Evolutionary conservation across 495 filamentous ascomycete genomes (phyloP), one percentile per base, ranked within the genome.

Genomic region (Terfezia claveryi): DNA sequence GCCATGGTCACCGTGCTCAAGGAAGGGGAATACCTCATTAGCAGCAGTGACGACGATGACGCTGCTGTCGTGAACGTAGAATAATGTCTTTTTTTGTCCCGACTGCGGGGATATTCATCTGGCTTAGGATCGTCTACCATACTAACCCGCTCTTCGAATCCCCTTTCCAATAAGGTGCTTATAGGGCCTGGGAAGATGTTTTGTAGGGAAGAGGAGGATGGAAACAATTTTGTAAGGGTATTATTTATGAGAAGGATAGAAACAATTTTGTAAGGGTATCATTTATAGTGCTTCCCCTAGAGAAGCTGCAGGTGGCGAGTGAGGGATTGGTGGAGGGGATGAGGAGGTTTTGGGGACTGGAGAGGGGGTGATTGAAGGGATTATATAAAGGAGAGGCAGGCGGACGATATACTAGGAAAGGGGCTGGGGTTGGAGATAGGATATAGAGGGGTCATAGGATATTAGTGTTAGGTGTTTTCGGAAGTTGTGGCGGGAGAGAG

Each of bases 81-180:
- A 77, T 94, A 61, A 85, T 77, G 66, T 71, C 77, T 50, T 94
- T 91, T 63, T 62, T 71, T 50, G 82, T 80, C 73, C 89, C 88
- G 1, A 75, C 79, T n/a, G 89, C 80, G 14, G 89, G 89, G 58
- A 94, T 94, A 88, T 94, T 94, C 65, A 67, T 91, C 23, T 96
- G 88, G 88, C 59, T 94, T 0, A 70, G 76, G 17, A 60, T 91
- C 23, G 66, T 75, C 49, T 76, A 89, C 56, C 72, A 80, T 11
- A 69, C 68, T 0, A 88, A 96, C 60, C 86, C 87, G 9, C 71
- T 93, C 20, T 76, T 67, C 38, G 68, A 70, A 8, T 67, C 68
- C 23, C 27, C 27, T 1, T 65, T 32, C 68, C 71, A 82, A 79
- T 62, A 64, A 76, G 27, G 80, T 83, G 16, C 69, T 94, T 16